Base-by-base conservation (phyloP, 192 early-diverging fungal genomes). In the Coemansia sp. region DNA sequence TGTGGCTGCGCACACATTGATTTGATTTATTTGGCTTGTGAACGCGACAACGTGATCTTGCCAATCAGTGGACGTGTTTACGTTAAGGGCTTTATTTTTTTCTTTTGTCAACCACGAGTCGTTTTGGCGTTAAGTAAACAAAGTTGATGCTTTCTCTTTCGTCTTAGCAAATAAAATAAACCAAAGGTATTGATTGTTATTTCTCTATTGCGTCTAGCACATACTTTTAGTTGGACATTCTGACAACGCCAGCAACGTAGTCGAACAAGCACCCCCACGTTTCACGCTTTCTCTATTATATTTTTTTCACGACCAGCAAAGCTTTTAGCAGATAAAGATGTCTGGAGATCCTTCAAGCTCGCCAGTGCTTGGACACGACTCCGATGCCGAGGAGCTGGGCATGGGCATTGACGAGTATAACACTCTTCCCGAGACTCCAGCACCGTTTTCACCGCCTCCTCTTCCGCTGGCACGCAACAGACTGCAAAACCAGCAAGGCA, bases 371-470 rank as follows among this genome's bases (percentile, higher is more conserved):
- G 75, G 70, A 50, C 66, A 72, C 40, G 70, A 69, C 59, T 78
- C 67, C 2, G 70, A 78, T 25, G 49, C 59, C n/a, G 70, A 72
- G 60, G 70, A 69, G n/a, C 38, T 57, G 33, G 50, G n/a, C 6
- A 50, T 46, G 29, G 55, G 64, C 0, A 36, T 45, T 7, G 66
- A 68, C 32, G 69, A 72, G 59, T 72, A 77, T 59, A 68, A 69
- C 62, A 72, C 58, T 40, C 73, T 81, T 36, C 78, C 76, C 9
- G 71, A 66, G 41, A 79, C 76, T 20, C 76, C 76, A 7, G 61
- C 64, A 52, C 76, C 76, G 34, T 79, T 79, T 42, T 79, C 76
- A 48, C 71, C 71, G 33, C 61, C 71, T 10, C 68, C 76, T 35
- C 22, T 70, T 9, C 33, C 45, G 6, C 41, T 32, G 25, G 54